Evolutionary conservation across 495 filamentous ascomycete genomes (phyloP), one percentile per base, ranked within the genome.

Genomic region (Filosporella fistucella): DNA sequence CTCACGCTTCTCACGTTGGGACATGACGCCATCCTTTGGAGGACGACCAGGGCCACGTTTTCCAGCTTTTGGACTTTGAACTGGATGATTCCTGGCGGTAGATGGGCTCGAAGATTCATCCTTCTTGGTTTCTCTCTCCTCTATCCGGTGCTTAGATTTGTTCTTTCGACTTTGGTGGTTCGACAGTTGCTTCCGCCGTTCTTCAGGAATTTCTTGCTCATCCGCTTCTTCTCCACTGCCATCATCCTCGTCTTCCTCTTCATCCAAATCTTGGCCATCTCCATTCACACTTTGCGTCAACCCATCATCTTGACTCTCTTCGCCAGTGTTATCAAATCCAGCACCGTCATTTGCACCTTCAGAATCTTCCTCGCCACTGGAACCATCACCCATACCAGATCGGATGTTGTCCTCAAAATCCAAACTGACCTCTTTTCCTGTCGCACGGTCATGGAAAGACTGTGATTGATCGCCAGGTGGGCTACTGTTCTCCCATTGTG

Each of bases 21-120:
- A 95, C 79, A 94, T 90, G 60, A 93, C 81, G 6, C 90, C 90
- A 63, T 95, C 85, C 71, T 95, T 95, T 8, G 90, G 90, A 35
- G 90, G 90, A 43, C 90, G 71, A 25, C 90, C 90, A 35, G 90
- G 90, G 10, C 90, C 89, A 43, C 86, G 83, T 59, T 81, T 88
- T 21, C 44, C 56, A 4, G 66, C 54, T 23, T 54, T 61, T 5
- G 56, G 49, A 22, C 69, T 56, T 38, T 4, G 3, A n/a, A n/a
- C n/a, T n/a, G n/a, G n/a, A n/a, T n/a, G n/a, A n/a, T n/a, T n/a
- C n/a, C n/a, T n/a, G n/a, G n/a, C n/a, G n/a, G n/a, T n/a, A n/a
- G n/a, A n/a, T n/a, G n/a, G n/a, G n/a, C n/a, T n/a, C n/a, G n/a
- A n/a, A n/a, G n/a, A n/a, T n/a, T n/a, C n/a, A n/a, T n/a, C n/a